phyloP scores from a whole-genome alignment of 2,329 filamentous ascomycete species.

The Cercospora berteroae region DNA sequence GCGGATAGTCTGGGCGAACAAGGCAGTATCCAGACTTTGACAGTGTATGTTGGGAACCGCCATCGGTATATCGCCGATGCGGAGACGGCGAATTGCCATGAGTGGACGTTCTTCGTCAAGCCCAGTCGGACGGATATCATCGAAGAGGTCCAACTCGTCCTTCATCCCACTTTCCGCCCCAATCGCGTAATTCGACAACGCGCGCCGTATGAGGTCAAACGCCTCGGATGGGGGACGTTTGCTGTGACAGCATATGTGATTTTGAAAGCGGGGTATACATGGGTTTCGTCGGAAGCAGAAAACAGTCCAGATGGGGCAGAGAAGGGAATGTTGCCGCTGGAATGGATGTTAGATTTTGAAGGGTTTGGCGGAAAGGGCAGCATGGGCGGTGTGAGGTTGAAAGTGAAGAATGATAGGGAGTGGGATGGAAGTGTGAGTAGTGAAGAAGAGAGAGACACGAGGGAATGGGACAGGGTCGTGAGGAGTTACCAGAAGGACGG shows the following conservation, averaged over 20 bases:
- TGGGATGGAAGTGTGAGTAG: constrained; percentile 25
- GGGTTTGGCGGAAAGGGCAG: constrained; percentile 39
- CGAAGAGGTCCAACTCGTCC: constrained; percentile 43
- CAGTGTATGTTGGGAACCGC: constrained; percentile 47
- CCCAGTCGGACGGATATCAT: constrained; percentile 46
- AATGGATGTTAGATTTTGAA: constrained; percentile 46
- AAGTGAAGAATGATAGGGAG: constrained; percentile 39
- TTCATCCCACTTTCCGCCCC: constrained; percentile 47
- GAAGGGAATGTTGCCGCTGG: constrained; percentile 40
- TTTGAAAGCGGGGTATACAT: constrained; percentile 46
- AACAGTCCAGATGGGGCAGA: constrained; percentile 35
- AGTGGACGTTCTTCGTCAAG: constrained; percentile 50
- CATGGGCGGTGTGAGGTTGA: constrained; percentile 43
- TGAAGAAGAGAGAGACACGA: constrained; percentile 28
- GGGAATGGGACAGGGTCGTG: constrained; percentile 27
- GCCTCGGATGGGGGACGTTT: constrained; percentile 47
- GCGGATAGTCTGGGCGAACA: constrained; percentile 26
- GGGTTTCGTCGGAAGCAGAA: constrained; percentile 43
- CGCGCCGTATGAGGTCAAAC: constrained; percentile 43
- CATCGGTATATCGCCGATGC: constrained; percentile 35
- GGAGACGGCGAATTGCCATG: constrained; percentile 34
- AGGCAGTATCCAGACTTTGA: constrained; percentile 41
- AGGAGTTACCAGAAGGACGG: constrained; percentile 30
- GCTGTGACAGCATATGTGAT: constrained; percentile 42
- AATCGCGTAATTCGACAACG: constrained; percentile 36